Evolutionary conservation across 1,139 yeast genomes (phyloP).

Genomic region (Sugiyamaella sp.): DNA sequence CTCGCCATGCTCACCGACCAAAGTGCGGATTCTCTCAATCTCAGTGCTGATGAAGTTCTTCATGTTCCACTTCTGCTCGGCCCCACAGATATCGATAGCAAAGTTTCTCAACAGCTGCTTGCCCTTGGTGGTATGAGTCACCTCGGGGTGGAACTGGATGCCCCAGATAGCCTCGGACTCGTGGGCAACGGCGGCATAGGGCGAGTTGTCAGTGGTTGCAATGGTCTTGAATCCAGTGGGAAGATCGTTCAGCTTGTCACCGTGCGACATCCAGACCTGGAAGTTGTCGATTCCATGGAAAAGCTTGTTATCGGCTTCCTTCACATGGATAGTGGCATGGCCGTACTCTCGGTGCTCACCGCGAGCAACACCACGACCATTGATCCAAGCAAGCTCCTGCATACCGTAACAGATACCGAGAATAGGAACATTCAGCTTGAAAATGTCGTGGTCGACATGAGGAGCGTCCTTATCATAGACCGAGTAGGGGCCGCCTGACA

Average conservation of each 20-base stretch:
- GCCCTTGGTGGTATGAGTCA: constrained; percentile 93
- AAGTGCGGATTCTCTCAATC: constrained; percentile 82
- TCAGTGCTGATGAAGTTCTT: constrained; percentile 96
- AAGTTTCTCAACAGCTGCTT: constrained; percentile 84
- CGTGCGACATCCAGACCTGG: constrained; percentile 99
- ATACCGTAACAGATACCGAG: constrained; percentile 98
- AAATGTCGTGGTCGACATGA: constrained; percentile 93
- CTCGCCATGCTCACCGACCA: constrained; percentile 97
- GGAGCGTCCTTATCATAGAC: constrained; percentile 96
- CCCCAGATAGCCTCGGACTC: constrained; percentile 78
- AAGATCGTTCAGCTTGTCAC: constrained; percentile 89
- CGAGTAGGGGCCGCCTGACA: constrained; percentile 98
- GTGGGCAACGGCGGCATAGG: constrained; percentile 90
- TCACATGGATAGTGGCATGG: constrained; percentile 84
- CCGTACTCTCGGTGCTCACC: constrained; percentile 99
- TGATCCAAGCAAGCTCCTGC: constrained; percentile 99
- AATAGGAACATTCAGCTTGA: constrained; percentile 89
- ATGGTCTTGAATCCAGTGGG: constrained; percentile 89
- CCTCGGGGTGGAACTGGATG: constrained; percentile 99
- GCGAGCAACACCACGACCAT: constrained; percentile 92
- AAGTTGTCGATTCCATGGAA: constrained; percentile 90
- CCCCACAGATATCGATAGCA: constrained; percentile 88
- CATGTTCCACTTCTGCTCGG: constrained; percentile 95
- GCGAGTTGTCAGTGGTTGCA: constrained; percentile 92
- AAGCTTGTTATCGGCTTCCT: constrained; percentile 67